phyloP scores from a whole-genome alignment of 352 stramenopile species.

The Globisporangium emineosum region DNA sequence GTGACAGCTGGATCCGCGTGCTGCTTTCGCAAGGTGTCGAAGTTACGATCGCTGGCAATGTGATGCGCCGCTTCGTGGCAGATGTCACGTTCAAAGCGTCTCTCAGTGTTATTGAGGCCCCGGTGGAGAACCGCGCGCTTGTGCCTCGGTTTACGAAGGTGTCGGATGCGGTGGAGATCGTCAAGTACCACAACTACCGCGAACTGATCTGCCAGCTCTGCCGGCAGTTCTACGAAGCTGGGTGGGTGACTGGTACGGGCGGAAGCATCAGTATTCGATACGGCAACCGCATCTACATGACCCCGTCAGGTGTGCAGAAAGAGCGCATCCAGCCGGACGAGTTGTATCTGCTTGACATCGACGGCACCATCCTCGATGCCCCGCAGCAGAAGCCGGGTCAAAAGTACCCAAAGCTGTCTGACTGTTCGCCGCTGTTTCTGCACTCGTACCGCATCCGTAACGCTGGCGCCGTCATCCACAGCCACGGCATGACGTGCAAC shows the following conservation, averaged over 20 bases:
- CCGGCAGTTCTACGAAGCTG: constrained; percentile 70
- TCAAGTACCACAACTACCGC: constrained; percentile 42
- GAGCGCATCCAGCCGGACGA: constrained; percentile 95
- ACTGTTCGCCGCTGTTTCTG: constrained; percentile 94
- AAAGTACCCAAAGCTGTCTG: constrained; percentile 84
- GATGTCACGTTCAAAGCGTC: constrained; percentile 20
- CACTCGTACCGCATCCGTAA: constrained; percentile 87
- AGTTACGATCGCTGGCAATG: constrained; percentile 22
- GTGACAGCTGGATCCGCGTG: constrained; percentile 66
- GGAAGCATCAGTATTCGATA: constrained; percentile 92
- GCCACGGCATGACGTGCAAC: constrained; percentile 83
- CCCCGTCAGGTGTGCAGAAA: constrained; percentile 95
- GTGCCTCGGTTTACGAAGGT: constrained; percentile 35
- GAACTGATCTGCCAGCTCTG: constrained; percentile 73
- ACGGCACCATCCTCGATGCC: constrained; percentile 73
- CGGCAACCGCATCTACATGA: constrained; percentile 94
- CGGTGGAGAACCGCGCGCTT: constrained; percentile 15
- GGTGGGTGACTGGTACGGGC: constrained; percentile 95
- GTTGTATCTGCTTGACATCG: constrained; percentile 92
- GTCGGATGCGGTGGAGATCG: constrained; percentile 41
- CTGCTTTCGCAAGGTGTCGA: constrained; percentile 36
- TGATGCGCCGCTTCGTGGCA: constrained; percentile 47
- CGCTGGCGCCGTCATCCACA: constrained; percentile 75
- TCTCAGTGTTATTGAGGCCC: constrained; percentile 19
- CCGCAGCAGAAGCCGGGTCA: constrained; percentile 38